Evolutionary conservation across 2,329 filamentous ascomycete species (phyloP), one percentile per base, ranked within the genome.

Genomic region (Aureobasidium musti): DNA sequence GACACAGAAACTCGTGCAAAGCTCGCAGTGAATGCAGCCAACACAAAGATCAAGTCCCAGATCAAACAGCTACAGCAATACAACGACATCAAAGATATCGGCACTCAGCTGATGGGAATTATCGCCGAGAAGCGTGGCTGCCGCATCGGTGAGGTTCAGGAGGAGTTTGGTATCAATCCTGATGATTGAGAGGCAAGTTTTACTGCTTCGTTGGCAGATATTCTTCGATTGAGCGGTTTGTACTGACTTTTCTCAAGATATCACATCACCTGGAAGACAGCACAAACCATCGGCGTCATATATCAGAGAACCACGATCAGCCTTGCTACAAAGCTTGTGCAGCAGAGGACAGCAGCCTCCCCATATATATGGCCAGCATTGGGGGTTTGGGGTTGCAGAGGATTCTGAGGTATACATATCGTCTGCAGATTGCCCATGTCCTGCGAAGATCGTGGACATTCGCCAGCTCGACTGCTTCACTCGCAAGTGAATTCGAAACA

Each of bases 21-120:
- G 70, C 65, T 56, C 67, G 77, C 78, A 5, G 74, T 79, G 68
- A 75, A 70, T 17, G 79, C 81, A 13, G 81, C 85, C 0, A 79
- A 83, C 47, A 76, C 78, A 23, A 84, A 85, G 11, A 85, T 89
- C 61, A 83, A 86, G 64, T 78, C 79, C 37, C 88, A 91, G 74
- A 91, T 91, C 72, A 82, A 81, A 67, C 79, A 88, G 4, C 79
- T 91, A 37, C 87, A 90, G 70, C 79, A 85, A 67, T 91, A 91
- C 77, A 91, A 91, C 71, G 88, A 90, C 74, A 86, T 90, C 71
- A 86, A 87, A 69, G 89, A 91, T 74, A 79, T 89, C 8, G 88
- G 85, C 0, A 83, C 87, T 72, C 88, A 87, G 0, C 73, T 91
- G 35, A 82, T 90, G 77, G 87, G 87, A 0, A 76, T 91, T 71